These are phyloP conservation scores for Eucalyptus decipiens DNA, from an alignment of 345 rosid genomes.

Conservation along the genomic window DNA sequence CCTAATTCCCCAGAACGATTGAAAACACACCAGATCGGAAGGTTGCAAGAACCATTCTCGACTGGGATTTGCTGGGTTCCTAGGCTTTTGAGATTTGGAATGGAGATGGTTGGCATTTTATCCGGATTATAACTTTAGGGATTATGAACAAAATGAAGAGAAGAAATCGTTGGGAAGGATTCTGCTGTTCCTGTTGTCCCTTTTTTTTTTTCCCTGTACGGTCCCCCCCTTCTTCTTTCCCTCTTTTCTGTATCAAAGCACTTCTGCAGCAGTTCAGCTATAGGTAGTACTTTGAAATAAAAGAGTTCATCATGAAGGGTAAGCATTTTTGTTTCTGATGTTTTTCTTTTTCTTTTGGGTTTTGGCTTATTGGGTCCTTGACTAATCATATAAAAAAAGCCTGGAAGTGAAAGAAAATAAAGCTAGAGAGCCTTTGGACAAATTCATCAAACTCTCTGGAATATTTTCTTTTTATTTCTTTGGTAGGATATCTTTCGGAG, in stretches of 20 bases:
- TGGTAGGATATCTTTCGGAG: neutral
- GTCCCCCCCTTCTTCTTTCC: neutral
- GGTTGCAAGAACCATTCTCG: neutral
- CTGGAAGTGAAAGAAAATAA: neutral
- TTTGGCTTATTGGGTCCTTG: neutral
- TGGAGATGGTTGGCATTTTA: constrained; percentile 59
- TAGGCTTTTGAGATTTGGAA: constrained; percentile 6
- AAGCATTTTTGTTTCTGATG: neutral
- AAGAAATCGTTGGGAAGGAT: neutral
- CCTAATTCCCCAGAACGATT: neutral
- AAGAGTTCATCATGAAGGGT: neutral
- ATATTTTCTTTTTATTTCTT: neutral
- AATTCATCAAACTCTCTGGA: neutral
- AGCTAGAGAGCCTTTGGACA: neutral
- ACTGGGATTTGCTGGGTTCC: neutral
- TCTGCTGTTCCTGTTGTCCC: neutral
- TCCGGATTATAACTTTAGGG: neutral
- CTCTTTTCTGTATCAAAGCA: neutral
- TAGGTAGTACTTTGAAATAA: neutral
- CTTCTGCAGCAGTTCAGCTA: neutral
- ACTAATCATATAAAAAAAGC: neutral
- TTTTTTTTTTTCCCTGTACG: neutral
- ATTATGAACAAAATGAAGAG: neutral
- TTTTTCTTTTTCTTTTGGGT: neutral
- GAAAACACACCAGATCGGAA: neutral